A percentile compares a stretch with the other conserved stretches of the same genome.
Conservation (phyloP, 1,284 basidiomycete species). For the Mycena citricolor region DNA sequence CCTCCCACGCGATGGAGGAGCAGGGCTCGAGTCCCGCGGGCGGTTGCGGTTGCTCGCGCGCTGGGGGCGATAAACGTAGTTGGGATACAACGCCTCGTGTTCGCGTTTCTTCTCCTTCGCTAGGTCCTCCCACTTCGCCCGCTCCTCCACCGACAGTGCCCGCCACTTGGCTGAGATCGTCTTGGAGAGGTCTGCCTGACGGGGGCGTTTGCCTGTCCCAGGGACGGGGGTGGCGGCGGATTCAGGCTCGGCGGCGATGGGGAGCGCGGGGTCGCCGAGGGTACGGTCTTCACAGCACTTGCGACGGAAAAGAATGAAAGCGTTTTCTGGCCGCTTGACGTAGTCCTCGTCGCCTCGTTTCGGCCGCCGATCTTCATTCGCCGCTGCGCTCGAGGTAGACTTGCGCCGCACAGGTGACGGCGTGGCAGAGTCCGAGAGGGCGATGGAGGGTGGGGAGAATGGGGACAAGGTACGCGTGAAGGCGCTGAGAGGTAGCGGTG, state of each 20-base stretch:
- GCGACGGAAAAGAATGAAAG: constrained; percentile 77
- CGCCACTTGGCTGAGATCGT: constrained; percentile 45
- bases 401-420: not conserved
- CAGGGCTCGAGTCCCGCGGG: constrained; percentile 12
- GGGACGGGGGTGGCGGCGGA: not conserved
- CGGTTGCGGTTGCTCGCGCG: constrained; percentile 59
- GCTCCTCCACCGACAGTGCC: constrained; percentile 19
- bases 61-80: constrained; percentile 76
- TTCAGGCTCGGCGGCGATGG: not conserved
- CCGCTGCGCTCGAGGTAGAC: not conserved
- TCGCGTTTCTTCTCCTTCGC: constrained; percentile 63
- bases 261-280: not conserved
- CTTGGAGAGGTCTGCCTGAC: constrained; percentile 65
- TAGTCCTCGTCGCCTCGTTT: constrained; percentile 79
- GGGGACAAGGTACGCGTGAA: constrained; percentile 16
- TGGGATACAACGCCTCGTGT: constrained; percentile 66
- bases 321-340: constrained; percentile 78
- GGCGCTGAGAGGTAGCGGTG: constrained; percentile 14
- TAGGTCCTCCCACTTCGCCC: constrained; percentile 58
- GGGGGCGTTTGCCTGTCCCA: constrained; percentile 40
- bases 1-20: constrained; percentile 30
- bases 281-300: constrained; percentile 67
- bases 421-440: not conserved
- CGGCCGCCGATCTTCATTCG: constrained; percentile 46
- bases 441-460: not conserved